Conservation (phyloP, 2,329 filamentous ascomycete species). For the Diplodia intermedia region DNA sequence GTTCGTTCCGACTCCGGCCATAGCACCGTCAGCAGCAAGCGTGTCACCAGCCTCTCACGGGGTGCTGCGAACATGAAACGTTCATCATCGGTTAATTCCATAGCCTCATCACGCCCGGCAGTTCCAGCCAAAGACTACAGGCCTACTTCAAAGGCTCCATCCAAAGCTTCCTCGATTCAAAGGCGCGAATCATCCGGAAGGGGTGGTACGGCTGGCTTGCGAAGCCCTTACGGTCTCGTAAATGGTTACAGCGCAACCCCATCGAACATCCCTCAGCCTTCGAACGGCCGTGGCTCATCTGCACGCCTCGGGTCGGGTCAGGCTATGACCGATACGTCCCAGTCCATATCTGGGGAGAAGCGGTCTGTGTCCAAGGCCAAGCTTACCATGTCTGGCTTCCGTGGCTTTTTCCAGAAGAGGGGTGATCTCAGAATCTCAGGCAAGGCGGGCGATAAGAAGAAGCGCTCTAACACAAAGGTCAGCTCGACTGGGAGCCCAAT, state of each 20-base stretch:
- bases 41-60: neutral
- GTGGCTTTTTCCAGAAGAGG: slow-evolving; percentile 29
- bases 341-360: slow-evolving; percentile 3
- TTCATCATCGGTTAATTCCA: slow-evolving; percentile 6
- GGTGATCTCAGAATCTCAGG: neutral
- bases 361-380: slow-evolving; percentile 22
- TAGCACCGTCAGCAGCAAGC: neutral
- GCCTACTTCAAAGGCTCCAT: neutral
- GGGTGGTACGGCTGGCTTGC: neutral
- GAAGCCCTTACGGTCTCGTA: slow-evolving; percentile 20
- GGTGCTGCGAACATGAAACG: neutral
- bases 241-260: slow-evolving; percentile 15
- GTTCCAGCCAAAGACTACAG: slow-evolving; percentile 19
- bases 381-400: slow-evolving; percentile 28
- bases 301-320: neutral
- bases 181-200: neutral
- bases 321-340: slow-evolving; percentile 6
- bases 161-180: neutral
- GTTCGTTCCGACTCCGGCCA: slow-evolving; percentile 8
- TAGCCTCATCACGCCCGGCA: slow-evolving; percentile 18
- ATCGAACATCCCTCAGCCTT: slow-evolving; percentile 19
- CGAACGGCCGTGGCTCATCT: neutral
- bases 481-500: slow-evolving; percentile 11
- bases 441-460: slow-evolving; percentile 16
- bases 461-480: neutral